Evolutionary conservation across 805 yeast genomes (phyloP).

Genomic region (Starmerella potacharoeniae): DNA sequence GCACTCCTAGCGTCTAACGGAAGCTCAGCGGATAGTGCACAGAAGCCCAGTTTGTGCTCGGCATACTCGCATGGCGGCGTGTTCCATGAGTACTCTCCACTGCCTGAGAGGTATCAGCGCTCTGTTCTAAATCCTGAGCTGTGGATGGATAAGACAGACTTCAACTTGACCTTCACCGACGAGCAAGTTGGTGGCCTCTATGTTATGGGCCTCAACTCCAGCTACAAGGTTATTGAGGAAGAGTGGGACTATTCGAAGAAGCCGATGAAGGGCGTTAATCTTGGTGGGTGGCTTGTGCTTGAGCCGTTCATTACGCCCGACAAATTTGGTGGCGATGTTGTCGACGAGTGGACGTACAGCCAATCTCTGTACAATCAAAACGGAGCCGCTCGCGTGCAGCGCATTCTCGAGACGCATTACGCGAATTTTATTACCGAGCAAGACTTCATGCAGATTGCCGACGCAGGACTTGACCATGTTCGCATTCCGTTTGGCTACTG

Average conservation of each 20-base stretch:
- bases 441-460: constrained; percentile 51
- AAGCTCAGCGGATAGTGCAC: background rate
- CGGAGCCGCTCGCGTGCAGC: constrained; percentile 38
- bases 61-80: background rate
- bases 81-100: background rate
- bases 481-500: constrained; percentile 73
- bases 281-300: constrained; percentile 82
- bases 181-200: constrained; percentile 29
- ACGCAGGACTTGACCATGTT: constrained; percentile 61
- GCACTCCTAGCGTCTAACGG: background rate
- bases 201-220: constrained; percentile 29
- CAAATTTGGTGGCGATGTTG: constrained; percentile 40
- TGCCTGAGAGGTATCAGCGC: background rate
- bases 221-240: constrained; percentile 22
- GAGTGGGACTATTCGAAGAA: constrained; percentile 20
- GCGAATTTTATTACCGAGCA: constrained; percentile 50
- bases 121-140: constrained; percentile 15
- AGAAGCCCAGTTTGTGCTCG: background rate
- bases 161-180: constrained; percentile 29
- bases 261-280: constrained; percentile 53
- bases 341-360: constrained; percentile 57
- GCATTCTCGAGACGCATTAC: constrained; percentile 55
- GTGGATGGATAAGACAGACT: constrained; percentile 28
- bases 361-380: constrained; percentile 31
- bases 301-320: constrained; percentile 82